Conservation (phyloP, 257 asterid genomes). For the Nemophila menziesii region DNA sequence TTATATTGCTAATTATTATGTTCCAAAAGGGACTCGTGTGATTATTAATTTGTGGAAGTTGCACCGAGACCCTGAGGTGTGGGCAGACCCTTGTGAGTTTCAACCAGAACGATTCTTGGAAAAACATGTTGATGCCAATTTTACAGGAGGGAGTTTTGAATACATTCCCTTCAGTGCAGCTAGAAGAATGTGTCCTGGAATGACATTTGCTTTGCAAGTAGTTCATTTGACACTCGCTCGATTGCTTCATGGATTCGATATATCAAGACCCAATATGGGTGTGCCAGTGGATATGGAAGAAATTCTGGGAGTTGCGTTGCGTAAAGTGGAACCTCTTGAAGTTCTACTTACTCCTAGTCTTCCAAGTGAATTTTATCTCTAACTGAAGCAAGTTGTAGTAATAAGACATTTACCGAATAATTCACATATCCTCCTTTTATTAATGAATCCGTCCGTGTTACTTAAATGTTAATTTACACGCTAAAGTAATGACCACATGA, state of each 20-base stretch:
- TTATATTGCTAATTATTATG: constrained; percentile 11
- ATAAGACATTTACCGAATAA: too few species aligned
- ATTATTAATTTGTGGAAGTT: constrained; percentile 41
- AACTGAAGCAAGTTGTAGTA: too few species aligned
- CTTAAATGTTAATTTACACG: too few species aligned
- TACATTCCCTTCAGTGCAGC: constrained; percentile 45
- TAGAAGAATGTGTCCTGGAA: constrained; percentile 43
- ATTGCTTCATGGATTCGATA: constrained; percentile 37
- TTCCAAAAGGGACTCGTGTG: constrained; percentile 42
- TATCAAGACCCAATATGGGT: constrained; percentile 16
- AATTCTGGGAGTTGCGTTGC: constrained; percentile 37
- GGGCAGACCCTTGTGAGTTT: constrained; percentile 32
- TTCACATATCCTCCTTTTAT: too few species aligned
- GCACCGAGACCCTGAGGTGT: constrained; percentile 37
- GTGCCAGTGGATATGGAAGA: constrained; percentile 37
- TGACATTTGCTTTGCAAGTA: constrained; percentile 24
- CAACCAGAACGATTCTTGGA: constrained; percentile 38
- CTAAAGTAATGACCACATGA: too few species aligned
- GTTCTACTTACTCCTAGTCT: constrained; percentile 35
- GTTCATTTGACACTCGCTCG: constrained; percentile 33
- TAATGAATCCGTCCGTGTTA: too few species aligned
- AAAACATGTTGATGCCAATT: constrained; percentile 7
- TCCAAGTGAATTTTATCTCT: constrained; percentile 18
- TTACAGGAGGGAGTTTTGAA: constrained; percentile 31
- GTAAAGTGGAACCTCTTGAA: constrained; percentile 35